Conservation (phyloP, 306 rosid genomes). For the cucumber (Cucumis sativus) region Cucumber_9930_V3 NC_026657.2:615001-615500, state of each 20-base stretch:
- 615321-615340: slow-evolving; percentile 32
- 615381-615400: too few species aligned
- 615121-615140: not conserved
- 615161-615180: not conserved
- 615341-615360: slow-evolving; percentile 40
- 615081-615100: not conserved
- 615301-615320: not conserved
- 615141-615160: not conserved
- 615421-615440: too few species aligned
- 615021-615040: not conserved
- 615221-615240: not conserved
- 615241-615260: slow-evolving; percentile 7
- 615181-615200: not conserved
- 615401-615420: too few species aligned
- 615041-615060: too few species aligned
- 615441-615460: too few species aligned
- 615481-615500: too few species aligned
- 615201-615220: too few species aligned
- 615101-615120: not conserved
- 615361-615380: slow-evolving; percentile 34
- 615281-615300: not conserved
- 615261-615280: not conserved
- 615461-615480: too few species aligned
- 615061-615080: not conserved
- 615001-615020: not conserved